Conservation (phyloP, 805 yeast genomes). For the Yamadazyma tumulicola region DNA sequence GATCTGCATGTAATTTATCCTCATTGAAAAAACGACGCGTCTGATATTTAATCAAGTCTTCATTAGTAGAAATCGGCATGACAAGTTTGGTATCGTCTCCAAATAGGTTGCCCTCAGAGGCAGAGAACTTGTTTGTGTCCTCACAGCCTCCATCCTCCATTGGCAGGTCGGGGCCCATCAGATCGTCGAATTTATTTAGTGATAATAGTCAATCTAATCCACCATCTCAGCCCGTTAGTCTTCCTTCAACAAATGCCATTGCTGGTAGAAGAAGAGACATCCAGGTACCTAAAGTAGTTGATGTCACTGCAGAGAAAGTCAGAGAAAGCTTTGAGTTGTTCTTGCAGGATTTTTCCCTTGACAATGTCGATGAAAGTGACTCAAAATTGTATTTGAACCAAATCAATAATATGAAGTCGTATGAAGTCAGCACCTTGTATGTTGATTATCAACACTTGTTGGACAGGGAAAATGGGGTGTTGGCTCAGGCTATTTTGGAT, state of each 20-base stretch:
- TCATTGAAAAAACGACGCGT: constrained; percentile 14
- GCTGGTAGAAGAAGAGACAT: constrained; percentile 53
- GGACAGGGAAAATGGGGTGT: constrained; percentile 75
- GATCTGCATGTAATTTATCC: constrained; percentile 14
- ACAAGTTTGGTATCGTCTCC: constrained; percentile 44
- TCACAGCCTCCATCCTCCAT: constrained; percentile 43
- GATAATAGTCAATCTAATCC: constrained; percentile 16
- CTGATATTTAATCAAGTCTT: neutral
- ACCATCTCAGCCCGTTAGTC: constrained; percentile 7
- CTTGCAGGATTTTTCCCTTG: constrained; percentile 56
- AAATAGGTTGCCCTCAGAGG: constrained; percentile 39
- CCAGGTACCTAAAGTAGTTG: constrained; percentile 81
- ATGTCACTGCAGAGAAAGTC: constrained; percentile 90
- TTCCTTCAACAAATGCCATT: constrained; percentile 12
- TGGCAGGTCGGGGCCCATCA: constrained; percentile 30
- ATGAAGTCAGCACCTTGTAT: constrained; percentile 73
- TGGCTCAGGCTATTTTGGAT: constrained; percentile 84
- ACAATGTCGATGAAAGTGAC: constrained; percentile 28
- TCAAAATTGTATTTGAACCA: constrained; percentile 73
- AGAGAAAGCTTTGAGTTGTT: constrained; percentile 87
- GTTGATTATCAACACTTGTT: constrained; percentile 80
- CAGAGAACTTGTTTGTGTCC: constrained; percentile 36
- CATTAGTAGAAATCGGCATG: constrained; percentile 20
- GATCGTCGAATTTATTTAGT: constrained; percentile 29
- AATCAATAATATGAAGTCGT: constrained; percentile 72